phyloP scores from a whole-genome alignment of 805 yeast species.

The Kodamaea hsintzibuensis region DNA sequence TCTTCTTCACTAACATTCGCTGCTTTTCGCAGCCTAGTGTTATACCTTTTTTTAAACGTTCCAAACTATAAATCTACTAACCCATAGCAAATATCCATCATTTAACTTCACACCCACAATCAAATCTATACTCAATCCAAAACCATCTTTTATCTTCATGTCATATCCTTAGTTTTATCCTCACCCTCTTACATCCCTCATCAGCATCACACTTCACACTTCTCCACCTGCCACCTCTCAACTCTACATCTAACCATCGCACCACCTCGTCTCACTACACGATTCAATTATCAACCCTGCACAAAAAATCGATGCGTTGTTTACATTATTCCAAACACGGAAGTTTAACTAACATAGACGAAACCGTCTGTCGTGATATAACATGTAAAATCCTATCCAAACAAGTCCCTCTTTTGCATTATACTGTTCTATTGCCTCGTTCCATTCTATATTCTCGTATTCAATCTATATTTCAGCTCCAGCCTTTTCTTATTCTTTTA shows the following conservation, averaged over 20 bases:
- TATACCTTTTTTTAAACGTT: too few relatives aligned
- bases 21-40: too few relatives aligned
- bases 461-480: too few relatives aligned
- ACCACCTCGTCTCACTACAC: not conserved
- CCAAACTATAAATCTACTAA: too few relatives aligned
- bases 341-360: constrained; percentile 2
- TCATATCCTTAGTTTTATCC: too few relatives aligned
- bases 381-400: not conserved
- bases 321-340: constrained; percentile 2
- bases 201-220: too few relatives aligned
- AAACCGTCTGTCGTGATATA: not conserved
- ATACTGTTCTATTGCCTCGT: not conserved
- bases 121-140: not conserved
- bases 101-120: not conserved
- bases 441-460: not conserved
- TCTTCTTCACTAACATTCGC: too few relatives aligned
- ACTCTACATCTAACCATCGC: not conserved
- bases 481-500: too few relatives aligned
- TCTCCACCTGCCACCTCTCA: not conserved
- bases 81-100: too few relatives aligned
- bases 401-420: not conserved
- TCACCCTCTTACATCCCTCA: too few relatives aligned
- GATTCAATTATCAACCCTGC: not conserved
- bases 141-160: too few relatives aligned
- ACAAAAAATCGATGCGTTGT: not conserved